Evolutionary conservation across 768 basidiomycete genomes (phyloP).

Genomic region (Mrakia hoshinonis): DNA sequence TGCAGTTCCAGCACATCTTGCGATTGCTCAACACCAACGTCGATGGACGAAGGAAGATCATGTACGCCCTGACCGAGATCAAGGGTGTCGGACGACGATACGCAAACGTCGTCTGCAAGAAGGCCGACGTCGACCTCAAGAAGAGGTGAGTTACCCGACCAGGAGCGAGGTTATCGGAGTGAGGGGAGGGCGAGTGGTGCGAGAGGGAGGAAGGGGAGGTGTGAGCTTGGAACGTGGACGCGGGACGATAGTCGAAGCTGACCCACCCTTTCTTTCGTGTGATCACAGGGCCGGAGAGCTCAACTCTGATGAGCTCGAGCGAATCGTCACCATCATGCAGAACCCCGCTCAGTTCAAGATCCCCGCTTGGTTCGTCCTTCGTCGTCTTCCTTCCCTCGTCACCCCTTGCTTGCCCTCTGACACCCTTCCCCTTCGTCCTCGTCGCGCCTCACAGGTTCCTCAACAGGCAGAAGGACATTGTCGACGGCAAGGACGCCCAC

Average conservation of each 20-base stretch:
- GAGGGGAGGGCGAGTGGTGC: neutral
- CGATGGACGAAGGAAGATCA: constrained; percentile 97
- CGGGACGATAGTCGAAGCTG: no score
- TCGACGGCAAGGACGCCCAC: constrained; percentile 94
- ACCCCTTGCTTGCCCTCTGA: neutral
- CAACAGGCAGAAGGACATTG: constrained; percentile 97
- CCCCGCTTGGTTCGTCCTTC: constrained; percentile 20
- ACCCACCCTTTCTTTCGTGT: neutral
- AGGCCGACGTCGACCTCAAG: constrained; percentile 96
- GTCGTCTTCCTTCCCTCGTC: neutral
- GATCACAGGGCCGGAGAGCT: constrained; percentile 82
- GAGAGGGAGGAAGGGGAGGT: no score
- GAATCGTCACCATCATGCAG: constrained; percentile 97
- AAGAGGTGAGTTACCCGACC: constrained; percentile 67
- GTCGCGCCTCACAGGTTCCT: constrained; percentile 51
- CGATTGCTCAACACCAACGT: constrained; percentile 99
- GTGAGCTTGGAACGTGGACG: no score
- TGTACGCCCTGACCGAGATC: constrained; percentile 96
- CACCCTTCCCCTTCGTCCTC: neutral
- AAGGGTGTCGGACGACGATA: constrained; percentile 99
- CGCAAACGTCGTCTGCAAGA: constrained; percentile 98
- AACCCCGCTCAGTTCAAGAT: constrained; percentile 96
- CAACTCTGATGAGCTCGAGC: constrained; percentile 98
- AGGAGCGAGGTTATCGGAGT: neutral
- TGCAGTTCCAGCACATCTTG: constrained; percentile 97